phyloP scores from a whole-genome alignment of 1,139 yeast genomes.

The Blastobotrys raffinosifermentans region DNA sequence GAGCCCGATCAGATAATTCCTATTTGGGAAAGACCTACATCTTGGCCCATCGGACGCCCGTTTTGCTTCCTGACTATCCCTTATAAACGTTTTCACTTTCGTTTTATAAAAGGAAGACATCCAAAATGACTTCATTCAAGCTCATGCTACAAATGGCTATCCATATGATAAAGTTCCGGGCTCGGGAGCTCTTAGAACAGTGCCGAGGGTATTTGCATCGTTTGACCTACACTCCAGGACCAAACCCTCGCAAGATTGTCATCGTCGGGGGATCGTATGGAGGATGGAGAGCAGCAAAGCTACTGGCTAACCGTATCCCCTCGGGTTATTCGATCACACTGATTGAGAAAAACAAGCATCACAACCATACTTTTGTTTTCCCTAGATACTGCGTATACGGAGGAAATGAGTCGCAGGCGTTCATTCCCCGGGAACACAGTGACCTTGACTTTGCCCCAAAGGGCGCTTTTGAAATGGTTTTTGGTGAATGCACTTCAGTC shows the following conservation, averaged over 20 bases:
- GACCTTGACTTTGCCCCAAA: slow-evolving; percentile 9
- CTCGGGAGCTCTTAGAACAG: background rate
- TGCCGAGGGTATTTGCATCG: slow-evolving; percentile 7
- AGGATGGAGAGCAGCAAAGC: slow-evolving; percentile 15
- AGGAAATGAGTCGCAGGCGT: slow-evolving; percentile 16
- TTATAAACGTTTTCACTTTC: no score
- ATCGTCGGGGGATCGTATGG: slow-evolving; percentile 19
- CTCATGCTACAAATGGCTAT: background rate
- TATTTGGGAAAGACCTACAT: no score
- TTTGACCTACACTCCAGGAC: slow-evolving; percentile 12
- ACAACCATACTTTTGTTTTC: slow-evolving; percentile 17
- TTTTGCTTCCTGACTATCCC: no score
- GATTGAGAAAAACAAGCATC: slow-evolving; percentile 13
- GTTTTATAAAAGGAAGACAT: no score
- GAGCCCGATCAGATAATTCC: slow-evolving; percentile 3
- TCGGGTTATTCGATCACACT: slow-evolving; percentile 15
- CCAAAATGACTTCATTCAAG: background rate
- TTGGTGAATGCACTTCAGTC: slow-evolving; percentile 5
- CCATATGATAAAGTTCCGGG: background rate
- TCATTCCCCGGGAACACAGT: slow-evolving; percentile 13
- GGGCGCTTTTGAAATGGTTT: slow-evolving; percentile 10
- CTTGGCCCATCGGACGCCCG: no score
- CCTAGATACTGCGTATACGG: slow-evolving; percentile 17
- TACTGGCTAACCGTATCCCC: slow-evolving; percentile 12
- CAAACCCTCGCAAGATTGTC: slow-evolving; percentile 13